A percentile compares a stretch with the other conserved stretches of the same genome.
phyloP scores from a whole-genome alignment of 371 early-diverging fungal genomes.

The Mucor racemosus region DNA sequence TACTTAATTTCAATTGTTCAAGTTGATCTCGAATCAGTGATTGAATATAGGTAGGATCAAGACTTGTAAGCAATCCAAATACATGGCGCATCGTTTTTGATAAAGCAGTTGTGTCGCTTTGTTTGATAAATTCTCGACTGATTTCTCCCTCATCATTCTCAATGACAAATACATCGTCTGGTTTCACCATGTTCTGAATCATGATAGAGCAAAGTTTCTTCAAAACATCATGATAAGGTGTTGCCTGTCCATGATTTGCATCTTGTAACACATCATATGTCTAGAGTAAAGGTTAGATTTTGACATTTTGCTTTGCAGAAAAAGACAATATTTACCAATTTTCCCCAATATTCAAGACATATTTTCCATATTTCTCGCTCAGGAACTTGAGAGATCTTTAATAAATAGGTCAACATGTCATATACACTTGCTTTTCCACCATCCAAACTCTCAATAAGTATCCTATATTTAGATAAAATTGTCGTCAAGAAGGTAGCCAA shows the following conservation, averaged over 20 bases:
- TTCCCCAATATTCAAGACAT: constrained; percentile 95
- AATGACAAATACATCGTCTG: constrained; percentile 95
- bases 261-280: constrained; percentile 22
- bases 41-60: constrained; percentile 71
- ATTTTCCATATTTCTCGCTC: constrained; percentile 97
- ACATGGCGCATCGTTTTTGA: constrained; percentile 98
- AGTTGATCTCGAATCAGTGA: constrained; percentile 74
- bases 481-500: constrained; percentile 71
- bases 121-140: constrained; percentile 95
- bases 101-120: constrained; percentile 96
- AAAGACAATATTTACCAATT: constrained; percentile 53
- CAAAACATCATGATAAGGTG: constrained; percentile 77
- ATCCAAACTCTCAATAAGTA: constrained; percentile 56
- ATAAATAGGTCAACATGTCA: constrained; percentile 80
- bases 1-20: not conserved
- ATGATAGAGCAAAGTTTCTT: constrained; percentile 82
- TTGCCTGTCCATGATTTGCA: constrained; percentile 8
- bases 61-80: constrained; percentile 90
- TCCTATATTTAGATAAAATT: constrained; percentile 80
- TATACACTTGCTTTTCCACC: constrained; percentile 67
- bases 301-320: not conserved
- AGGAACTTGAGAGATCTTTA: constrained; percentile 85
- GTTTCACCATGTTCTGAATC: constrained; percentile 96
- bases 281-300: not conserved
- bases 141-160: constrained; percentile 99